These are phyloP conservation scores for Solanum aculeatissimum DNA, from an alignment of 305 asterid genomes.

Conservation along the genomic window DNA sequence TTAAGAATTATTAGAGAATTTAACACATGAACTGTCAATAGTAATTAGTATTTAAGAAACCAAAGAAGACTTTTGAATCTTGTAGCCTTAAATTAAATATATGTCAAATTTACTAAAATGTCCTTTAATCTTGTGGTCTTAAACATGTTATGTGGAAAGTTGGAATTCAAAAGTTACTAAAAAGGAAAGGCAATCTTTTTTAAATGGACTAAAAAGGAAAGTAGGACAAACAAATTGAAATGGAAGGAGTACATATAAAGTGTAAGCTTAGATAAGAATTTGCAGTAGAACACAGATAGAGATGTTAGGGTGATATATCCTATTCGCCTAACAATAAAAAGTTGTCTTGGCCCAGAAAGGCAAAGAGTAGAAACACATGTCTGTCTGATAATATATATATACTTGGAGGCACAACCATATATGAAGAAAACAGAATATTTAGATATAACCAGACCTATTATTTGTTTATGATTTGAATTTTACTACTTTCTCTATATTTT, in stretches of 20 bases:
- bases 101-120: neutral
- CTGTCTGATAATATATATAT: neutral
- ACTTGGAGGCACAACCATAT: neutral
- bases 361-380: neutral
- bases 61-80: neutral
- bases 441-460: neutral
- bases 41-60: neutral
- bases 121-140: neutral
- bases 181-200: neutral
- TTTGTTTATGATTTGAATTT: neutral
- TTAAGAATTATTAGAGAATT: neutral
- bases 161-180: neutral
- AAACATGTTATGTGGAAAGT: neutral
- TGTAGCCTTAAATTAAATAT: neutral
- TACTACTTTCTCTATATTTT: neutral
- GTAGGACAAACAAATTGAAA: neutral
- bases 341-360: neutral
- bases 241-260: neutral
- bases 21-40: neutral
- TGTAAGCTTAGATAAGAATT: neutral
- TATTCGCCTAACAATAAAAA: neutral
- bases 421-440: neutral
- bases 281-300: neutral
- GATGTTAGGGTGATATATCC: neutral
- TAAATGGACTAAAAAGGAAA: neutral